A percentile compares a stretch with the other conserved stretches of the same genome.
Evolutionary conservation across 805 yeast species (phyloP).

Genomic region (Ogataea nakhonphanomensis): DNA sequence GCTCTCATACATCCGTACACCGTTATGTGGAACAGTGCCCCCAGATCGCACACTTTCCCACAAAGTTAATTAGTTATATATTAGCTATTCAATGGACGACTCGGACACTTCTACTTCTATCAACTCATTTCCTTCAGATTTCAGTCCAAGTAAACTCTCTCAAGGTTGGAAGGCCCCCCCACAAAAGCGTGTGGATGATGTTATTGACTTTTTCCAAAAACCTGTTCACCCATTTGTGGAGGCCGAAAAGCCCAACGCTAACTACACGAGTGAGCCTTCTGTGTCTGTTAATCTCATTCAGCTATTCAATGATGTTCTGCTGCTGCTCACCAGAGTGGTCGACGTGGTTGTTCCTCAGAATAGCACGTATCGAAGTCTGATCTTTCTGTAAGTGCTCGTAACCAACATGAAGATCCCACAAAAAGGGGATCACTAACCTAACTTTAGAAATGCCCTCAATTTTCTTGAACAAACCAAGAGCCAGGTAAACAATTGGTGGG

Average conservation of each 20-base stretch:
- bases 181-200: slow-evolving; percentile 10
- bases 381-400: slow-evolving; percentile 24
- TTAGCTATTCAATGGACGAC: slow-evolving; percentile 5
- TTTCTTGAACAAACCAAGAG: slow-evolving; percentile 14
- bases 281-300: slow-evolving; percentile 15
- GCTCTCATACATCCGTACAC: slow-evolving; percentile 1
- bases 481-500: slow-evolving; percentile 4
- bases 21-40: neutral
- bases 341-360: slow-evolving; percentile 23
- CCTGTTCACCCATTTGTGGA: slow-evolving; percentile 11
- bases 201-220: slow-evolving; percentile 18
- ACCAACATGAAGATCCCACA: neutral
- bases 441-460: slow-evolving; percentile 17
- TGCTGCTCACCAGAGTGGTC: slow-evolving; percentile 17
- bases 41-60: neutral
- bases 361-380: slow-evolving; percentile 22
- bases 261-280: slow-evolving; percentile 1
- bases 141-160: neutral
- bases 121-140: slow-evolving; percentile 2
- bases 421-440: slow-evolving; percentile 9
- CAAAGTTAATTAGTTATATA: neutral
- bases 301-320: slow-evolving; percentile 16
- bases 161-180: slow-evolving; percentile 1
- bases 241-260: neutral
- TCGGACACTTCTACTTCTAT: slow-evolving; percentile 9